phyloP scores from a whole-genome alignment of 2,329 filamentous ascomycete genomes.

The Penicillium sp. region DNA sequence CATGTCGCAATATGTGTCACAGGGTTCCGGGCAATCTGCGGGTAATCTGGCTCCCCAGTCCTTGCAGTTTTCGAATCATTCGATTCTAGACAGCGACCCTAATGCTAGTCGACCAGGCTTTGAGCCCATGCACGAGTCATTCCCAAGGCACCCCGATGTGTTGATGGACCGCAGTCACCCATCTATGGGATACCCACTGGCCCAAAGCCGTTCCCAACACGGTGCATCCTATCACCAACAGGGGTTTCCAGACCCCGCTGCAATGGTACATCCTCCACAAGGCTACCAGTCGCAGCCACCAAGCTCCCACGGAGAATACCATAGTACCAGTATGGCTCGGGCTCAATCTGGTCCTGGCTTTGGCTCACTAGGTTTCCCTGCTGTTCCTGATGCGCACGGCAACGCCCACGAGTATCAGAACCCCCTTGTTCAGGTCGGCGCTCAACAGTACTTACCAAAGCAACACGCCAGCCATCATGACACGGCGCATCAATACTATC shows the following conservation, averaged over 20 bases:
- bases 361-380: constrained; percentile 1
- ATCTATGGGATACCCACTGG: neutral
- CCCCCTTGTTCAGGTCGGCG: constrained; percentile 4
- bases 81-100: neutral
- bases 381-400: neutral
- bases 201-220: constrained; percentile 13
- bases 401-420: constrained; percentile 12
- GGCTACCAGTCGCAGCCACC: constrained; percentile 3
- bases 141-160: neutral
- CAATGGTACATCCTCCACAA: neutral
- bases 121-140: neutral
- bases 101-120: neutral
- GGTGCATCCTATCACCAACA: neutral
- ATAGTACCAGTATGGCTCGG: constrained; percentile 8
- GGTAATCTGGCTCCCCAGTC: constrained; percentile 1
- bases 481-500: neutral
- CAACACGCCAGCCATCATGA: constrained; percentile 1
- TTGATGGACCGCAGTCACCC: neutral
- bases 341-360: constrained; percentile 4
- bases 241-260: neutral
- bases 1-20: constrained; percentile 4
- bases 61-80: constrained; percentile 4
- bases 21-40: constrained; percentile 1
- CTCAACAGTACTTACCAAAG: constrained; percentile 11
- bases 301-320: constrained; percentile 9